phyloP scores from a whole-genome alignment of 139 green algal genomes.

The Picochlorum costavermella region DNA sequence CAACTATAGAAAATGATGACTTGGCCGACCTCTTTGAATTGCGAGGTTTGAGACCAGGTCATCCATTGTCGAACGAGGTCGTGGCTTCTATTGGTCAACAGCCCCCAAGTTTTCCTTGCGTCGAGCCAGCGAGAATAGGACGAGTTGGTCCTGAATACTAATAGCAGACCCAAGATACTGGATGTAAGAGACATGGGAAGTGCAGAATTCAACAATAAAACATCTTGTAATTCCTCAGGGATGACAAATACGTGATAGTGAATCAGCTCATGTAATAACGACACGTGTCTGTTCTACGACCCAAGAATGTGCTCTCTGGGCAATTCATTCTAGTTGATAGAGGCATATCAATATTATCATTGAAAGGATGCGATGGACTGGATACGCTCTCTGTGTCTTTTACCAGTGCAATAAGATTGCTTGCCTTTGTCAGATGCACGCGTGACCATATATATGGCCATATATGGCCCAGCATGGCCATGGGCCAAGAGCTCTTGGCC shows the following conservation, averaged over 20 bases:
- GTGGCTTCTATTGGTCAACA: slow-evolving; percentile 10
- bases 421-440: too few relatives aligned
- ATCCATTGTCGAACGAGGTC: slow-evolving; percentile 23
- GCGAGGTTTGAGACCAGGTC: not conserved
- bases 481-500: too few relatives aligned
- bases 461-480: too few relatives aligned
- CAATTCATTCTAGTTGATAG: not conserved
- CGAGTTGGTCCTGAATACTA: slow-evolving; percentile 30
- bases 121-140: slow-evolving; percentile 26
- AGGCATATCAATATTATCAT: not conserved
- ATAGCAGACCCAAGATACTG: slow-evolving; percentile 24
- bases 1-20: too few relatives aligned
- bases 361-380: not conserved
- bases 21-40: not conserved
- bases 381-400: not conserved
- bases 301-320: too few relatives aligned
- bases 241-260: not conserved
- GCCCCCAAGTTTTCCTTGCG: slow-evolving; percentile 12
- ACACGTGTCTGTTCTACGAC: too few relatives aligned
- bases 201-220: not conserved
- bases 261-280: not conserved
- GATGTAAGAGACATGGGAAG: slow-evolving; percentile 22
- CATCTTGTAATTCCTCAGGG: not conserved
- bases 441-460: too few relatives aligned
- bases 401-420: too few relatives aligned